Evolutionary conservation across 805 yeast genomes (phyloP), one percentile per base, ranked within the genome.

Genomic region (Nakazawaea anatomiae): DNA sequence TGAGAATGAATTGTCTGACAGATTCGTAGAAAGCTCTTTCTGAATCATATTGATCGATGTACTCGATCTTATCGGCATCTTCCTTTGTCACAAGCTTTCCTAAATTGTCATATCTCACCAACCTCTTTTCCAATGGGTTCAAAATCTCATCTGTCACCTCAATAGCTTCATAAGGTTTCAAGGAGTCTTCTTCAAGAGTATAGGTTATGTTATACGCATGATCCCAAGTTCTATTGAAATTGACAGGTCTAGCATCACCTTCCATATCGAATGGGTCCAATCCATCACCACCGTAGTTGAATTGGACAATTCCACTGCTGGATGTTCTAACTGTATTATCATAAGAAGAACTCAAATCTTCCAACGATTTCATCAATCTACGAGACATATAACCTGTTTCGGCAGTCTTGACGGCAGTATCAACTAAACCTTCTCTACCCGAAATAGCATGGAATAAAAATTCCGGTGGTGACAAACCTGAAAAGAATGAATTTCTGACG

Each of bases 321-420:
- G 98, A 92, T 54, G 96, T 94, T 64, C 99, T 80, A 41, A 94
- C 97, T 0, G 98, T 92, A 60, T 82, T 82, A 66, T 94, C 99
- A 68, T 94, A 94, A 63, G 85, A 89, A 53, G 96, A 80, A 46
- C 97, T 89, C 65, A 94, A 76, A 73, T 94, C 99, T 72, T 94
- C 99, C 60, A 94, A 74, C 5, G 98, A 94, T 69, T 92, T 92
- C 99, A 92, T 92, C 66, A 92, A 77, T 69, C 99, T 84, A 70
- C 99, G 87, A 28, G 98, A 92, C 95, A 92, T 92, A 71, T 91
- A 91, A 65, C 98, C 98, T 4, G 99, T 92, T 67, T 94, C 99
- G 3, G 99, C 99, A 35, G 99, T 94, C 69, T 94, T 94, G 52
- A 94, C 99, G 25, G 99, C 99, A 27, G 99, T 94, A 76, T 94